Conservation (phyloP, 805 yeast genomes). For the Lipomyces mesembrius region DNA sequence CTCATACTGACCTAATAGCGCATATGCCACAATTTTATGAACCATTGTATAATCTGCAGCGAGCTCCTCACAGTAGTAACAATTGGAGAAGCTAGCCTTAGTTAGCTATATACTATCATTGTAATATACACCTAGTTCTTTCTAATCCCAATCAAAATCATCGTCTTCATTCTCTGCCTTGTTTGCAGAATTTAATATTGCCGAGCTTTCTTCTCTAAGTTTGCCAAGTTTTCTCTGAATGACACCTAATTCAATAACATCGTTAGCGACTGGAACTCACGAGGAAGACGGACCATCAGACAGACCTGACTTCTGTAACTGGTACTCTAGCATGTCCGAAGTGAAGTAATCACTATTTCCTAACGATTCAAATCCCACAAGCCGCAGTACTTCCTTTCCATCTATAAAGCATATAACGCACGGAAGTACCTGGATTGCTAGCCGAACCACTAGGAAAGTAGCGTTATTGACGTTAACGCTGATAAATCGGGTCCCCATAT, state of each 20-base stretch:
- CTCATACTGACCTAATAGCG: background rate
- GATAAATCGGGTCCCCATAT: slow-evolving; percentile 57
- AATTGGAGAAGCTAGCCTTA: background rate
- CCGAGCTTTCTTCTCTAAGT: slow-evolving; percentile 6
- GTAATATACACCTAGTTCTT: background rate
- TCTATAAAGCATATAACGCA: slow-evolving; percentile 64
- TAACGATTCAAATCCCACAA: slow-evolving; percentile 72
- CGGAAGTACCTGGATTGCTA: slow-evolving; percentile 71
- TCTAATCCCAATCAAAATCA: slow-evolving; percentile 31
- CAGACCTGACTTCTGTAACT: slow-evolving; percentile 37
- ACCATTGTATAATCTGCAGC: background rate
- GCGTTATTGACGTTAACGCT: slow-evolving; percentile 65
- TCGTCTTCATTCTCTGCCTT: slow-evolving; percentile 12
- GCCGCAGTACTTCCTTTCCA: slow-evolving; percentile 62
- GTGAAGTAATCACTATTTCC: slow-evolving; percentile 55
- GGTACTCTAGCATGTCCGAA: slow-evolving; percentile 55
- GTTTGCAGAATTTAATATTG: background rate
- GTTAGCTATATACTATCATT: background rate
- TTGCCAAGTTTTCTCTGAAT: slow-evolving; percentile 27
- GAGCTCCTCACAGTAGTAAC: background rate
- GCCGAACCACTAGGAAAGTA: slow-evolving; percentile 70
- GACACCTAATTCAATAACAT: slow-evolving; percentile 18
- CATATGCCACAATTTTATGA: background rate
- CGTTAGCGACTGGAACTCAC: background rate
- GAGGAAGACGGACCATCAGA: background rate